Evolutionary conservation across 441 rosid species (phyloP).

Genomic region (Daphne laureola): DNA sequence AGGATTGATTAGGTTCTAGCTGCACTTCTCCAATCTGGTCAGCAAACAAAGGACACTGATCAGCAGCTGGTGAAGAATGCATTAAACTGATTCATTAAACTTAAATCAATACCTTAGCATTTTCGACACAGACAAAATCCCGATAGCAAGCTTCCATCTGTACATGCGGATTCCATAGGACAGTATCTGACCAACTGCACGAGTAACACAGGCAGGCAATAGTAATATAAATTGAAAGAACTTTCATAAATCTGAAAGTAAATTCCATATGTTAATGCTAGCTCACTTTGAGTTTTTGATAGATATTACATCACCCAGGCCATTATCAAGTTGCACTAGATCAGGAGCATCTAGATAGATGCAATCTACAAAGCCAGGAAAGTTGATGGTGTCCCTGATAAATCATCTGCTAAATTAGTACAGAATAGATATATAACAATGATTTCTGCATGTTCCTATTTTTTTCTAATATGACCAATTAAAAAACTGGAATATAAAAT

Average conservation of each 20-base stretch:
- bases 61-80: too few species aligned
- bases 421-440: too few species aligned
- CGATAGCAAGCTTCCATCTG: constrained; percentile 94
- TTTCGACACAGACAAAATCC: constrained; percentile 90
- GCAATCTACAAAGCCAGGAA: constrained; percentile 93
- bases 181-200: constrained; percentile 91
- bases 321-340: constrained; percentile 67
- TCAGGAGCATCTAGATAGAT: constrained; percentile 64
- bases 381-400: constrained; percentile 63
- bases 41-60: constrained; percentile 4
- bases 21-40: constrained; percentile 68
- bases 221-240: constrained; percentile 8
- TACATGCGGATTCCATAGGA: constrained; percentile 85
- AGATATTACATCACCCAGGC: constrained; percentile 65
- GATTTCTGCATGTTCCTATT: too few species aligned
- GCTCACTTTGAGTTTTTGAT: constrained; percentile 63
- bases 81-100: too few species aligned
- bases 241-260: constrained; percentile 6
- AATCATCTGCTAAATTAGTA: too few species aligned
- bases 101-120: constrained; percentile 60
- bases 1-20: constrained; percentile 71
- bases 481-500: too few species aligned
- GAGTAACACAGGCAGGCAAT: constrained; percentile 1
- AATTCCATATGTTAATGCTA: not conserved
- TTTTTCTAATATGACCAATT: too few species aligned